Evolutionary conservation across 2,329 filamentous ascomycete genomes (phyloP).

Genomic region (Ampelomyces quisqualis): DNA sequence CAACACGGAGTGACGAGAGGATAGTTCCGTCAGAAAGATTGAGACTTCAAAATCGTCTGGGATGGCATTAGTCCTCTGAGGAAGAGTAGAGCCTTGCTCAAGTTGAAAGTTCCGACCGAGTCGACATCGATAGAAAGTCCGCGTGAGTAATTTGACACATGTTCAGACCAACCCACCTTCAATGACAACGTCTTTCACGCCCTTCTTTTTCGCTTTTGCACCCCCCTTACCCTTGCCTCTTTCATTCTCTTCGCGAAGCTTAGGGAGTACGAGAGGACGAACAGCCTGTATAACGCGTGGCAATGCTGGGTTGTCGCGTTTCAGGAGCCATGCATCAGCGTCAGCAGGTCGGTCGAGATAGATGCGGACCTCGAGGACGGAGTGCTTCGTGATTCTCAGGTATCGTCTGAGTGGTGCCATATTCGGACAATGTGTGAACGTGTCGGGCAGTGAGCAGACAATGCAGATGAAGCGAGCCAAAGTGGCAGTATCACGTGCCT

Average conservation of each 20-base stretch:
- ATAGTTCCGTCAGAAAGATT: constrained; percentile 86
- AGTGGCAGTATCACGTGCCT: constrained; percentile 26
- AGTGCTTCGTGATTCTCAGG: constrained; percentile 86
- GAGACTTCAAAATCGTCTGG: constrained; percentile 93
- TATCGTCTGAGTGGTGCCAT: constrained; percentile 92
- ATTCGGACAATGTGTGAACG: background rate
- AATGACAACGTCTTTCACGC: constrained; percentile 84
- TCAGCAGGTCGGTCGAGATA: constrained; percentile 91
- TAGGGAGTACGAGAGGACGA: constrained; percentile 82
- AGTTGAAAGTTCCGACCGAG: no score
- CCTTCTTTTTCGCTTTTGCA: constrained; percentile 66
- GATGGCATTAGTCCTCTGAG: constrained; percentile 16
- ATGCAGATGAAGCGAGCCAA: constrained; percentile 4
- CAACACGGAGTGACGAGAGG: constrained; percentile 80
- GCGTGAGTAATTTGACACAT: constrained; percentile 1
- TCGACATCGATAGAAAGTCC: no score
- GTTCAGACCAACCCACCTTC: constrained; percentile 60
- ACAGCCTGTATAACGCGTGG: constrained; percentile 82
- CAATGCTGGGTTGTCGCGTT: constrained; percentile 72
- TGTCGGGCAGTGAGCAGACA: background rate
- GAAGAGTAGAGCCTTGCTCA: constrained; percentile 8
- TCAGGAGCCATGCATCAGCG: constrained; percentile 79
- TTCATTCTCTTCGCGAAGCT: constrained; percentile 81
- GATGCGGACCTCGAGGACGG: constrained; percentile 93
- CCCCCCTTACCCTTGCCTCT: constrained; percentile 62